Percentiles rank a stretch among this genome's conserved stretches.
Conservation (phyloP, 2,329 filamentous ascomycete species). For the Colletotrichum coccodes region DNA sequence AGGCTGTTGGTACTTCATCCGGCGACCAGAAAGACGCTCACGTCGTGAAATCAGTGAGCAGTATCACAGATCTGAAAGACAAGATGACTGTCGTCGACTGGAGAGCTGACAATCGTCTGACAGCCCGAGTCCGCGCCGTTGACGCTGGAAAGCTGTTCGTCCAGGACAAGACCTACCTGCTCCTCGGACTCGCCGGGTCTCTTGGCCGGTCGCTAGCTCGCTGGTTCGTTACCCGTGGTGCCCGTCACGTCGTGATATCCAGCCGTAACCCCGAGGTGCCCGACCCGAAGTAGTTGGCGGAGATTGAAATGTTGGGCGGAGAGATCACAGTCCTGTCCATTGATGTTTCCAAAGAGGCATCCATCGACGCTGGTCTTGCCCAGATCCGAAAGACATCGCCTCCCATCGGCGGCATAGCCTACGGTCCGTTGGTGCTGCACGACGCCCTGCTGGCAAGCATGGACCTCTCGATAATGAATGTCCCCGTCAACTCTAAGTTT, state of each 20-base stretch:
- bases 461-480: slow-evolving; percentile 37
- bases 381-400: slow-evolving; percentile 37
- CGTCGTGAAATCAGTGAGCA: background rate
- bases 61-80: background rate
- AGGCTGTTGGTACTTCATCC: background rate
- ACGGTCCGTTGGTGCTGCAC: slow-evolving; percentile 56
- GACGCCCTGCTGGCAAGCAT: slow-evolving; percentile 46
- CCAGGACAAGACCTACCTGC: slow-evolving; percentile 41
- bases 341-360: slow-evolving; percentile 11
- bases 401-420: slow-evolving; percentile 51
- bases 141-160: slow-evolving; percentile 28
- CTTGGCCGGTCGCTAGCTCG: slow-evolving; percentile 46
- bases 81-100: background rate
- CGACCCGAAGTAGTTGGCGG: slow-evolving; percentile 9
- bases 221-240: slow-evolving; percentile 47
- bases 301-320: slow-evolving; percentile 14
- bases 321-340: background rate
- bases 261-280: slow-evolving; percentile 44
- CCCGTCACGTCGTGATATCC: slow-evolving; percentile 45
- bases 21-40: background rate
- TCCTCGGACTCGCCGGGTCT: slow-evolving; percentile 42
- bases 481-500: slow-evolving; percentile 46
- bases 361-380: slow-evolving; percentile 31
- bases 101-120: background rate
- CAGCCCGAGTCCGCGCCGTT: slow-evolving; percentile 9